A percentile compares a stretch with the other conserved stretches of the same genome.
Evolutionary conservation across 169 alveolate species (phyloP).

Genomic region (Ichthyophthirius multifiliis): DNA sequence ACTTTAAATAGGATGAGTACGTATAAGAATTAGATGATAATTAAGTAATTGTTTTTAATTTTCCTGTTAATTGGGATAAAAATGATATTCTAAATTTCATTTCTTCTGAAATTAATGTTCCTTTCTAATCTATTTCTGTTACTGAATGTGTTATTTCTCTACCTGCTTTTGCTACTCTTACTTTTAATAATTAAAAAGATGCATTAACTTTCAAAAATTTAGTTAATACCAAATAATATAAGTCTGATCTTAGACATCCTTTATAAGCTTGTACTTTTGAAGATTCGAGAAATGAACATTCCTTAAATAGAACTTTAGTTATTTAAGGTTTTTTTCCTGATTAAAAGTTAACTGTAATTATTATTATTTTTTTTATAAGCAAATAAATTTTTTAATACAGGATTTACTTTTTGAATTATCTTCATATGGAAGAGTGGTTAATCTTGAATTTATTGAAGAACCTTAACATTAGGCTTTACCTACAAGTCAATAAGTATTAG

Average conservation of each 20-base stretch:
- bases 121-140: background rate
- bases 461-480: background rate
- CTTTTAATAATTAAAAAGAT: background rate
- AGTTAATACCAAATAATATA: background rate
- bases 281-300: slow-evolving; percentile 11
- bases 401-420: background rate
- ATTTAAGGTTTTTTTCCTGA: background rate
- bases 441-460: background rate
- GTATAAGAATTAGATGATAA: background rate
- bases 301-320: background rate
- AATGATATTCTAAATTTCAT: background rate
- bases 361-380: background rate
- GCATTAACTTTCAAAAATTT: background rate
- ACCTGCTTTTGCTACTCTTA: background rate
- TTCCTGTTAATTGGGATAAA: background rate
- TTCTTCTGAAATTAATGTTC: background rate
- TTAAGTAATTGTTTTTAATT: background rate
- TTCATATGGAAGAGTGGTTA: background rate
- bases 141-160: background rate
- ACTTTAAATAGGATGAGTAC: background rate
- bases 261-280: background rate
- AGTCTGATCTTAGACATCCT: background rate
- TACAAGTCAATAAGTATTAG: background rate
- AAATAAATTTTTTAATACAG: background rate
- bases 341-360: background rate